These are phyloP conservation scores for Ganoderma leucocontextum DNA, from an alignment of 1,284 basidiomycete genomes.

Conservation along the genomic window DNA sequence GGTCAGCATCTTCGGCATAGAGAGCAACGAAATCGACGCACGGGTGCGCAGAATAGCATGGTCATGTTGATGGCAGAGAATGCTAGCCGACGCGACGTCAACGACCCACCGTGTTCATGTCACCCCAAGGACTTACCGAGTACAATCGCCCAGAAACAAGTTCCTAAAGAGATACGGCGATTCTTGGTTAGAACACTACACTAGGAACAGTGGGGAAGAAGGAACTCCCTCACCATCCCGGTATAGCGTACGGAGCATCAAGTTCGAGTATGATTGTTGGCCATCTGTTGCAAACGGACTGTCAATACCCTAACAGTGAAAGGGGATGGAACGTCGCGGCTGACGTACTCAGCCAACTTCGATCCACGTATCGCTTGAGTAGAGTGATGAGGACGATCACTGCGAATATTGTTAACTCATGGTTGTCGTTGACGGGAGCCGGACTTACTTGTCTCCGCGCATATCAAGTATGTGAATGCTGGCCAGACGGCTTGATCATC, in stretches of 20 bases:
- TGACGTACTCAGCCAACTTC: background rate
- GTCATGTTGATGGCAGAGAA: constrained; percentile 4
- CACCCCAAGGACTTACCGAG: background rate
- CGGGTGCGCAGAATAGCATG: constrained; percentile 8
- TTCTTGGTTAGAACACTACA: background rate
- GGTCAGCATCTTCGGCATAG: background rate
- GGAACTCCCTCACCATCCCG: background rate
- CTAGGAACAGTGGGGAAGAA: background rate
- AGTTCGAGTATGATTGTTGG: background rate
- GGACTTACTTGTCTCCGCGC: constrained; percentile 2
- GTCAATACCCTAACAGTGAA: background rate
- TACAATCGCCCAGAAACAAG: constrained; percentile 4
- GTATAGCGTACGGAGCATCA: constrained; percentile 4
- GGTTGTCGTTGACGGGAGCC: no score
- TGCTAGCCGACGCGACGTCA: background rate
- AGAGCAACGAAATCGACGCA: background rate
- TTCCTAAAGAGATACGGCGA: background rate
- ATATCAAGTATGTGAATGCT: background rate
- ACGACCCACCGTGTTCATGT: no score
- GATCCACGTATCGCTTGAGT: constrained; percentile 7
- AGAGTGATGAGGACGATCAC: background rate
- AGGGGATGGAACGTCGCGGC: background rate
- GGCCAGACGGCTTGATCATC: constrained; percentile 3
- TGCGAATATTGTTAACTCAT: background rate
- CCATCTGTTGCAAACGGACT: background rate